phyloP scores from a whole-genome alignment of 1,284 basidiomycete genomes.

The Boletellus sp. region DNA sequence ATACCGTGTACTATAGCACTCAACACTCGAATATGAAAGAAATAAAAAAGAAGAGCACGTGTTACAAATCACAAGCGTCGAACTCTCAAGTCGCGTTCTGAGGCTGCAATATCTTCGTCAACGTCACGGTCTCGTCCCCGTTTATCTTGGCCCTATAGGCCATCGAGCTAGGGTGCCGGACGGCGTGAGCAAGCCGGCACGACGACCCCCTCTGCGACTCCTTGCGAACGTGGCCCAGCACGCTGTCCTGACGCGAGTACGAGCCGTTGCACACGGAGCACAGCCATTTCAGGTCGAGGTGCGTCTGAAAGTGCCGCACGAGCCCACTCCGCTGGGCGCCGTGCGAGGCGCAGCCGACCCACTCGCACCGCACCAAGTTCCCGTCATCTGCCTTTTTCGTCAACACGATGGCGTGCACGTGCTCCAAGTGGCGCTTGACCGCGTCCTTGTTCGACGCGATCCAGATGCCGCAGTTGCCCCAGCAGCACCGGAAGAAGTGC shows the following conservation, averaged over 20 bases:
- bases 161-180: slow-evolving; percentile 16
- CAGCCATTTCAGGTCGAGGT: slow-evolving; percentile 17
- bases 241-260: slow-evolving; percentile 20
- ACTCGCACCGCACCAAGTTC: slow-evolving; percentile 5
- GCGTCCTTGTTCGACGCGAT: slow-evolving; percentile 16
- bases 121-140: slow-evolving; percentile 12
- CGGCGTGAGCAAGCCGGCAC: slow-evolving; percentile 11
- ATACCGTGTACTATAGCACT: slow-evolving; percentile 13
- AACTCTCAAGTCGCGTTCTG: slow-evolving; percentile 1
- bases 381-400: background rate
- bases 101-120: slow-evolving; percentile 18
- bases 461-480: slow-evolving; percentile 18
- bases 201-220: background rate
- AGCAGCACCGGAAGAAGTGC: slow-evolving; percentile 21
- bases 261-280: slow-evolving; percentile 16
- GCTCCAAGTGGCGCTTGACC: slow-evolving; percentile 17
- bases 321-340: slow-evolving; percentile 6
- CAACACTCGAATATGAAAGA: slow-evolving; percentile 9
- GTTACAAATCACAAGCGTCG: too few species aligned
- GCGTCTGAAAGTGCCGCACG: slow-evolving; percentile 19
- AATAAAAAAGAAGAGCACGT: slow-evolving; percentile 1
- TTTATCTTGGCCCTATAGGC: slow-evolving; percentile 13
- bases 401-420: slow-evolving; percentile 8
- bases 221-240: slow-evolving; percentile 9
- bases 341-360: slow-evolving; percentile 11